phyloP scores from a whole-genome alignment of 1,284 basidiomycete species.

The Pterula multifida region DNA sequence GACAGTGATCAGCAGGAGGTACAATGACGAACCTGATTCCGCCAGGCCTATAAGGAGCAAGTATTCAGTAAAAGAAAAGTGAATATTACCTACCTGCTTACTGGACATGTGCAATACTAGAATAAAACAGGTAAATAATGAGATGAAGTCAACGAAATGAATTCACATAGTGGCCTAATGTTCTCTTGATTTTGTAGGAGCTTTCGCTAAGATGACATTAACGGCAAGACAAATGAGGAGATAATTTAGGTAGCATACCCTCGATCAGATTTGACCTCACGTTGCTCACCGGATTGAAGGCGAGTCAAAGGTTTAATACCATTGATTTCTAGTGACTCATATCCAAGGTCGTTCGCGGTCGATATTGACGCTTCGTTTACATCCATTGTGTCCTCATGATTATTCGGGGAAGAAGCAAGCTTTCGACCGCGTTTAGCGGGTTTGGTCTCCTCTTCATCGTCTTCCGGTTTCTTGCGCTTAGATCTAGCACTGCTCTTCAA shows the following conservation, averaged over 20 bases:
- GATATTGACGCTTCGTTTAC: conserved; percentile 8
- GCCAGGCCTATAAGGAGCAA: conserved; percentile 27
- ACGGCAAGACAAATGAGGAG: background rate
- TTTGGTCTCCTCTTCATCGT: conserved; percentile 10
- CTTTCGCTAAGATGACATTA: conserved; percentile 23
- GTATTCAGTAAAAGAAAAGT: conserved; percentile 5
- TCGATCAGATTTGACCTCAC: conserved; percentile 28
- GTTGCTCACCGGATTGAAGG: conserved; percentile 30
- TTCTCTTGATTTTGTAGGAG: conserved; percentile 39
- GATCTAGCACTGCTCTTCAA: conserved; percentile 6
- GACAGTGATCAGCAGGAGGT: background rate
- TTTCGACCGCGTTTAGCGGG: conserved; percentile 9
- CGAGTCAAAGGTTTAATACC: conserved; percentile 31
- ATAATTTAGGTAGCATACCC: conserved; percentile 18
- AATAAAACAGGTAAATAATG: background rate
- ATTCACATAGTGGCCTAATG: conserved; percentile 35
- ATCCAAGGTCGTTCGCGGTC: conserved; percentile 8
- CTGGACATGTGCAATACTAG: conserved; percentile 28
- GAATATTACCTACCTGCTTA: conserved; percentile 14
- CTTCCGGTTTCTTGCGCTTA: conserved; percentile 13
- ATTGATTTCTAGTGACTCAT: conserved; percentile 31
- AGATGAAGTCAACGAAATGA: conserved; percentile 23
- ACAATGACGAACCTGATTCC: conserved; percentile 26
- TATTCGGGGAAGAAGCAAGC: no score
- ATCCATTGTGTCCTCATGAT: conserved; percentile 9